Conservation (phyloP, 2,329 filamentous ascomycete genomes). For the Pezizomycotina sp. region DNA sequence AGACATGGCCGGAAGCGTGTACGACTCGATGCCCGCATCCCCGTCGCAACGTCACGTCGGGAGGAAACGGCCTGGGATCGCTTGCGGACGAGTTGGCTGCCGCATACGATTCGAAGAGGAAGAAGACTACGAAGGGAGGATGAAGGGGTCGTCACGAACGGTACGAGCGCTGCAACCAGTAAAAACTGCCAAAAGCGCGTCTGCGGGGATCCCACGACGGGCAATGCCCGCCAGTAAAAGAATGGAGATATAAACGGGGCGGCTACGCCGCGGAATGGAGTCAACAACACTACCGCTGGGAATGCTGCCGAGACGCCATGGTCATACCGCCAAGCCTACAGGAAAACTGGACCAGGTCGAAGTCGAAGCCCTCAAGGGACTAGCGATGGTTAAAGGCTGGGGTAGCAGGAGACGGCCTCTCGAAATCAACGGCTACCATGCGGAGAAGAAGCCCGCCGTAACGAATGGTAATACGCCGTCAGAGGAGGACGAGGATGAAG, state of each 20-base stretch:
- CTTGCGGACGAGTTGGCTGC: conserved; percentile 67
- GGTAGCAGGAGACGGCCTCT: conserved; percentile 14
- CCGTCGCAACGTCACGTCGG: conserved; percentile 29
- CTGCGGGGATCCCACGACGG: conserved; percentile 15
- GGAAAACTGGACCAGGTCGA: conserved; percentile 57
- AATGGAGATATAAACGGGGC: conserved; percentile 30
- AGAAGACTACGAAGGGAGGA: conserved; percentile 15
- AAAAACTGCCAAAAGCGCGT: conserved; percentile 12
- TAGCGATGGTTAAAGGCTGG: conserved; percentile 19
- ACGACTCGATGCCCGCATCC: too few species aligned
- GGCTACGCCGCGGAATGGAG: too few species aligned
- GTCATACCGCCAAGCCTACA: conserved; percentile 47
- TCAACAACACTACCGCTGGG: too few species aligned
- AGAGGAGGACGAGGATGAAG: conserved; percentile 35
- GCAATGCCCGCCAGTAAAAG: conserved; percentile 25
- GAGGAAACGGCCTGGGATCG: conserved; percentile 50
- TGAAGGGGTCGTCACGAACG: conserved; percentile 16
- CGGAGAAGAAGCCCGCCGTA: conserved; percentile 43
- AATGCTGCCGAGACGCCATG: too few species aligned
- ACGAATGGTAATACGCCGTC: conserved; percentile 49
- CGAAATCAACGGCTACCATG: too few species aligned
- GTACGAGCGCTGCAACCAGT: conserved; percentile 12
- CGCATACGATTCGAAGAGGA: conserved; percentile 43
- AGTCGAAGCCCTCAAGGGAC: conserved; percentile 26
- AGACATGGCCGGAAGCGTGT: too few species aligned